Base-by-base conservation (phyloP, 352 stramenopile genomes). In the Globisporangium paddicum region DNA sequence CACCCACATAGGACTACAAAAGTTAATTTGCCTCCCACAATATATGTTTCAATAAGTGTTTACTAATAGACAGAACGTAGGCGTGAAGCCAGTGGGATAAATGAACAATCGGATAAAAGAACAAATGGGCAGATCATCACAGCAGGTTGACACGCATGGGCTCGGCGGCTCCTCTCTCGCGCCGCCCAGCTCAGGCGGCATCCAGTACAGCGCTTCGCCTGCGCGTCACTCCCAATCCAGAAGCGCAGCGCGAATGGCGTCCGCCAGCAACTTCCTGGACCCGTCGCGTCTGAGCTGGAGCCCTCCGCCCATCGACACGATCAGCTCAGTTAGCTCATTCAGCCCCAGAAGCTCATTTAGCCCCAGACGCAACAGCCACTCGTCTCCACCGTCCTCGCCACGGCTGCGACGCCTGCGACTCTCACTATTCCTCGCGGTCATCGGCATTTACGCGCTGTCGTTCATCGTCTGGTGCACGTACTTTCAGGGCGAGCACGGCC, bases 381-480 rank as follows among this genome's bases (percentile, higher is more conserved):
- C 47, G 52, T 81, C 71, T 6, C 28, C 51, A 8, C 38, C 40
- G 10, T 16, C 21, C 6, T 51, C 60, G 18, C 52, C 25, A n/a
- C 42, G 51, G 6, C n/a, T 32, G 26, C 60, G 45, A 0, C 48
- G 47, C n/a, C 18, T 67, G 21, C 54, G 56, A 1, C 38, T 62
- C 32, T 23, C 23, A 19, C 26, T 59, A 18, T 40, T 68, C 38
- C 50, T 68, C n/a, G 56, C 30, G 14, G 47, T 42, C 46, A 64
- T 64, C 42, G 62, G 48, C 30, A 28, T 64, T 14, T 68, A 68
- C 55, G 55, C 62, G 10, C 7, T 64, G 30, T 37, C 25, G 10
- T 60, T 68, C 48, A 64, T 68, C 18, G 40, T 64, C 38, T 68
- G 57, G 55, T 60, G 55, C 49, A 42, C 42, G 46, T 55, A 25